These are phyloP conservation scores for Teratosphaeria nubilosa DNA, from an alignment of 2,329 filamentous ascomycete genomes.

Conservation along the genomic window DNA sequence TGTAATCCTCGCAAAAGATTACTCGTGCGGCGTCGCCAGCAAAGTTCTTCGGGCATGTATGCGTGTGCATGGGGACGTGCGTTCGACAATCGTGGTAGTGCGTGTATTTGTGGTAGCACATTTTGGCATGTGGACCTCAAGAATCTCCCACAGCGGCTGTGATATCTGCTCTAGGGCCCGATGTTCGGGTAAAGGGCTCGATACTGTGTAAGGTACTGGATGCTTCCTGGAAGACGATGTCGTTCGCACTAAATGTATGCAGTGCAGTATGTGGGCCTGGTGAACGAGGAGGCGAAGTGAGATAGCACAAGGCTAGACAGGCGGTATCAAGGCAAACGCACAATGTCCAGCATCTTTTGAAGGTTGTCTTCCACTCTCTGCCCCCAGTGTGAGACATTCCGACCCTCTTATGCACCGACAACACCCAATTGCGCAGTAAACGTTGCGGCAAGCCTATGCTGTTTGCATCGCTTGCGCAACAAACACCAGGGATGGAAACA, in stretches of 20 bases:
- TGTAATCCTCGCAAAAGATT: constrained; percentile 25
- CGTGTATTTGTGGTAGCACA: constrained; percentile 27
- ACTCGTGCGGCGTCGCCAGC: constrained; percentile 18
- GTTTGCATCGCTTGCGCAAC: background rate
- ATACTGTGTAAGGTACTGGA: background rate
- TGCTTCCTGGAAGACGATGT: no score
- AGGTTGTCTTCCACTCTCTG: no score
- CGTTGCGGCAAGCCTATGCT: background rate
- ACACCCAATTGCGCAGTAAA: background rate
- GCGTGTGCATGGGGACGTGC: constrained; percentile 22
- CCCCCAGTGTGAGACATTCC: background rate
- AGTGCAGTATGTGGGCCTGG: no score
- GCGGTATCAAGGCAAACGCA: no score
- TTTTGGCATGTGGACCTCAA: constrained; percentile 4
- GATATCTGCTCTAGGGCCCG: background rate
- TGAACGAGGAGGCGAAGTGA: no score
- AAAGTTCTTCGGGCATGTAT: constrained; percentile 22
- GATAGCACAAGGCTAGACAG: no score
- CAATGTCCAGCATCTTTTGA: no score
- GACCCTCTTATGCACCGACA: background rate
- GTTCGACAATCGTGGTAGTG: constrained; percentile 19
- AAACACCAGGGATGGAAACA: background rate
- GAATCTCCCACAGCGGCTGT: background rate
- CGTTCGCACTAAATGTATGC: no score
- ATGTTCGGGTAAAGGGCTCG: background rate